Evolutionary conservation across 176 grass and related monocot genomes (phyloP).

Genomic region (Poa annua): DNA sequence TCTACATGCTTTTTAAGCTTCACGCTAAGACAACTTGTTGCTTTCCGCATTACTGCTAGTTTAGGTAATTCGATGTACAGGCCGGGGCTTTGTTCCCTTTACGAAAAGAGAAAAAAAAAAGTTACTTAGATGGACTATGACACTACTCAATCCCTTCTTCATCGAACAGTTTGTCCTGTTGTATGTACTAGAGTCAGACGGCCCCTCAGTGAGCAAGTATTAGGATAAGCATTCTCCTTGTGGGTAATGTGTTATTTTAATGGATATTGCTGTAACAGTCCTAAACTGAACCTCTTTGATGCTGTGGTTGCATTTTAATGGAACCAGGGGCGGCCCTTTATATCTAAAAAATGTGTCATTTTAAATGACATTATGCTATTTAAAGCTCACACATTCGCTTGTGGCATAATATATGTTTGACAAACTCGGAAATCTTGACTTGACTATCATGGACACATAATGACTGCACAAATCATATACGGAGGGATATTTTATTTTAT

Average conservation of each 20-base stretch:
- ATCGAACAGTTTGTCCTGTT: background rate
- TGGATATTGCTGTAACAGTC: too few species aligned
- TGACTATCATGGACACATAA: background rate
- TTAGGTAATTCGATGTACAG: background rate
- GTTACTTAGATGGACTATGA: background rate
- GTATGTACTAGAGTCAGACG: background rate
- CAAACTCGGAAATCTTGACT: background rate
- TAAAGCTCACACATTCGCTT: conserved; percentile 4
- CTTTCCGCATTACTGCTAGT: background rate
- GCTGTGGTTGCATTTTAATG: too few species aligned
- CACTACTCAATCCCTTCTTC: background rate
- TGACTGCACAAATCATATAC: background rate
- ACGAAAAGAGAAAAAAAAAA: too few species aligned
- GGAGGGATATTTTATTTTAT: background rate
- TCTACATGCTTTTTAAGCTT: background rate
- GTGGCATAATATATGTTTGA: background rate
- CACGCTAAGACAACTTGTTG: background rate
- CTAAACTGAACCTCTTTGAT: too few species aligned
- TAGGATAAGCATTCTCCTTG: too few species aligned
- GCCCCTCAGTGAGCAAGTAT: too few species aligned
- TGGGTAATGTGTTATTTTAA: too few species aligned
- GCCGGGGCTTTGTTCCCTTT: too few species aligned
- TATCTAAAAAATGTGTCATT: background rate
- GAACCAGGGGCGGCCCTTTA: too few species aligned
- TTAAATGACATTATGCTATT: background rate